Evolutionary conservation across 1,284 basidiomycete species (phyloP), one percentile per base, ranked within the genome.

Genomic region (Ustilago cynodontis): DNA sequence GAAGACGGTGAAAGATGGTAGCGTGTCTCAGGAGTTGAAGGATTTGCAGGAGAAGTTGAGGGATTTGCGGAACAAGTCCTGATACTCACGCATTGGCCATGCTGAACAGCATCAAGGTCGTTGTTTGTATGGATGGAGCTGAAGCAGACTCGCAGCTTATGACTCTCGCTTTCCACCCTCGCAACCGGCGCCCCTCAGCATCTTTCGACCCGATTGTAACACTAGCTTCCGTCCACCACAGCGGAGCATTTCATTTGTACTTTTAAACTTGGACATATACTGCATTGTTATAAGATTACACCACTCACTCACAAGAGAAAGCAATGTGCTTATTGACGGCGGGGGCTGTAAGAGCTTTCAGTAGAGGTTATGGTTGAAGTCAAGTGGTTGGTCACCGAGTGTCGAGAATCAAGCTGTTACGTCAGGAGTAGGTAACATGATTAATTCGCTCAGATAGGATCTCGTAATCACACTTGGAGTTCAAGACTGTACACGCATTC

Each of bases 21-120:
- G 37, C 5, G 70, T 79, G 33, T 59, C 68, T 20, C 59, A 58
- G 18, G 77, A 80, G 67, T 52, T 80, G 10, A 59, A 51, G 28
- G 71, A 76, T 54, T 24, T 78, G 24, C 76, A 80, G 59, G 72
- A 78, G 28, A 70, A 73, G 59, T 52, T 79, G 49, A 59, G 77
- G 4, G 70, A 72, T 53, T 57, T 77, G 5, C 65, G 70, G 8
- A 59, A 41, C 8, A 64, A 71, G 45, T 20, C 56, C 7, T 68
- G 53, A 57, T 14, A 16, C 7, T 33, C 31, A 33, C 11, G 5
- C 31, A 33, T 33, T 11, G 31, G n/a, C n/a, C n/a, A n/a, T n/a
- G n/a, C 11, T 33, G 31, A 33, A 33, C 31, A 35, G 50, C 53
- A 39, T 18, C 26, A 10, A 41, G 53, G 31, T 6, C 31, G 11